Conservation (phyloP, 345 rosid species). For the Brassica nigra region DNA sequence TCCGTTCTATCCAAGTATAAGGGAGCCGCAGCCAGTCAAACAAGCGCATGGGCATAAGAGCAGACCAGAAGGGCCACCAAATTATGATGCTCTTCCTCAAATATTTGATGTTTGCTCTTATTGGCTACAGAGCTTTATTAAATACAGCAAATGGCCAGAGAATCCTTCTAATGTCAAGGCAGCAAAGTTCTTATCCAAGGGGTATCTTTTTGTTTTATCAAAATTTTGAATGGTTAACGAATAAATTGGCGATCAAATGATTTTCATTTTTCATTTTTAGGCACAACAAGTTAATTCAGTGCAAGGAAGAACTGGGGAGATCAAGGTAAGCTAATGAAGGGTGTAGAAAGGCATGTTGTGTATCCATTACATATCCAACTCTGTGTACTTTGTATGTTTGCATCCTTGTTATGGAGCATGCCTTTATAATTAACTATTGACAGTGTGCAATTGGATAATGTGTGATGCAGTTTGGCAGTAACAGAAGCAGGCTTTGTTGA, state of each 20-base stretch:
- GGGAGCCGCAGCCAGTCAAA: slow-evolving; percentile 39
- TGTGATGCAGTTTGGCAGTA: slow-evolving; percentile 56
- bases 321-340: slow-evolving; percentile 54
- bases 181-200: slow-evolving; percentile 77
- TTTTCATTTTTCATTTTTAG: slow-evolving; percentile 44
- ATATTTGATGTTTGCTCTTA: slow-evolving; percentile 79
- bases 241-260: slow-evolving; percentile 2
- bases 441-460: slow-evolving; percentile 9
- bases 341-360: background rate
- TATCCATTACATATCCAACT: background rate
- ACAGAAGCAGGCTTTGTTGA: slow-evolving; percentile 41
- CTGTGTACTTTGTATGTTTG: background rate
- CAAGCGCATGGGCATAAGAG: slow-evolving; percentile 61
- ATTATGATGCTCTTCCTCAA: slow-evolving; percentile 72
- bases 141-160: slow-evolving; percentile 95
- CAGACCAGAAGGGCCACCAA: slow-evolving; percentile 65
- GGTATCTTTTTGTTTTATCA: slow-evolving; percentile 49
- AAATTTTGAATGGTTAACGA: background rate
- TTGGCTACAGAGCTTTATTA: slow-evolving; percentile 94
- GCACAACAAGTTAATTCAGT: slow-evolving; percentile 72
- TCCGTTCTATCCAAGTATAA: slow-evolving; percentile 65
- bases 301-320: slow-evolving; percentile 69
- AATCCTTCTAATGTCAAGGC: slow-evolving; percentile 86
- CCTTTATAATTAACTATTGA: slow-evolving; percentile 9
- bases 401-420: background rate